Conservation (phyloP, 106 monocot species). For the Dendrobium chrysotoxum region DNA sequence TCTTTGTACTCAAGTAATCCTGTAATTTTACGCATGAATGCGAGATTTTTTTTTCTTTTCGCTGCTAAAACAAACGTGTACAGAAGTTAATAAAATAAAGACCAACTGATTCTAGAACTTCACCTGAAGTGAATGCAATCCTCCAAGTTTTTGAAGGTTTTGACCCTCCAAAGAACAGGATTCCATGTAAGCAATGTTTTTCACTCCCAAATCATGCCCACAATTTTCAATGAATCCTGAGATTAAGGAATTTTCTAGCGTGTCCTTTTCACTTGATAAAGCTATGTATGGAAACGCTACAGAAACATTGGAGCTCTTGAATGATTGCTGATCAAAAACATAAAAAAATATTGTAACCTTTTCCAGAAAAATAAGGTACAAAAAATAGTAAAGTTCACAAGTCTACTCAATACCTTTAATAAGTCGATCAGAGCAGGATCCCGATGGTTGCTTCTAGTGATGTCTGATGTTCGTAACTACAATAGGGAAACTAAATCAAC, state of each 20-base stretch:
- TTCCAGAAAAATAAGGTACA: not conserved
- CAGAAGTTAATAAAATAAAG: not conserved
- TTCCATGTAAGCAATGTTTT: slow-evolving; percentile 41
- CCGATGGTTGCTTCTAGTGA: slow-evolving; percentile 33
- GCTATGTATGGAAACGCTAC: slow-evolving; percentile 87
- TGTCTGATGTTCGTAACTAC: slow-evolving; percentile 72
- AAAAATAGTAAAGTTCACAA: not conserved
- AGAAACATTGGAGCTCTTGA: slow-evolving; percentile 72
- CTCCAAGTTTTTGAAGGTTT: slow-evolving; percentile 40
- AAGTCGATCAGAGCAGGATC: slow-evolving; percentile 56
- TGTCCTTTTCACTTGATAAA: slow-evolving; percentile 40
- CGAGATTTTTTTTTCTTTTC: not conserved
- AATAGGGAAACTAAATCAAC: not conserved
- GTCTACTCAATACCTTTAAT: slow-evolving; percentile 50
- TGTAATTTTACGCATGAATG: slow-evolving; percentile 14
- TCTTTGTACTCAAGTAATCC: slow-evolving; percentile 54
- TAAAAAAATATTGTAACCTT: not conserved
- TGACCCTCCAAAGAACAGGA: slow-evolving; percentile 49
- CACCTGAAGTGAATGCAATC: slow-evolving; percentile 49
- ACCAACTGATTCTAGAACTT: not conserved
- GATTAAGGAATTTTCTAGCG: slow-evolving; percentile 60
- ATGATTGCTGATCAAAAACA: slow-evolving; percentile 39
- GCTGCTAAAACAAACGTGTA: not conserved
- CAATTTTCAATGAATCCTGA: slow-evolving; percentile 58
- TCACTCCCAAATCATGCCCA: slow-evolving; percentile 33